Conservation (phyloP, 495 filamentous ascomycete genomes). For the Aspergillus leporis region DNA sequence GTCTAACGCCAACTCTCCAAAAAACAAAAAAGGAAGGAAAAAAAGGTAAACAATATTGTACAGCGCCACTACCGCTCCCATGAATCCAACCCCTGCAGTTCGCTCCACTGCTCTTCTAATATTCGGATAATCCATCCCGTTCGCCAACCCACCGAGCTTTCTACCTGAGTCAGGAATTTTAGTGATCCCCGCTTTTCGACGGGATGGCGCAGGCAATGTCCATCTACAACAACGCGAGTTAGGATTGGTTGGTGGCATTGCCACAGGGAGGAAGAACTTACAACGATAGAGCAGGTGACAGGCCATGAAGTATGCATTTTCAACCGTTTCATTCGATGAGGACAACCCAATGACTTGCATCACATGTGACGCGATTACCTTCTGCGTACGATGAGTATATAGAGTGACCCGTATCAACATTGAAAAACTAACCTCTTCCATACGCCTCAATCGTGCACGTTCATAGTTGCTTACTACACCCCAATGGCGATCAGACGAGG, state of each 20-base stretch:
- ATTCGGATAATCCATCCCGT: slow-evolving; percentile 35
- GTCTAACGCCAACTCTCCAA: neutral
- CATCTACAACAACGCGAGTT: slow-evolving; percentile 20
- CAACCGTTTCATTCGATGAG: slow-evolving; percentile 40
- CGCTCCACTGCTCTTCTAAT: slow-evolving; percentile 33
- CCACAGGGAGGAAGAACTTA: slow-evolving; percentile 16
- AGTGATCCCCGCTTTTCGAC: slow-evolving; percentile 35
- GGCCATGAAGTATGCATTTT: slow-evolving; percentile 43
- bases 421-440: slow-evolving; percentile 29
- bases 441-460: slow-evolving; percentile 27
- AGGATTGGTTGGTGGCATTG: neutral
- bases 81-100: slow-evolving; percentile 24
- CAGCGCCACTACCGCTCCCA: neutral
- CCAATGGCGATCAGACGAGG: slow-evolving; percentile 27
- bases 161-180: slow-evolving; percentile 30
- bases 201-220: slow-evolving; percentile 34
- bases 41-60: neutral
- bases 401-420: neutral
- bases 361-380: slow-evolving; percentile 34
- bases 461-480: slow-evolving; percentile 29
- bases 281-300: slow-evolving; percentile 41
- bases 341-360: slow-evolving; percentile 37
- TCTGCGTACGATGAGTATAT: slow-evolving; percentile 12
- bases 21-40: neutral
- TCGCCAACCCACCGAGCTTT: slow-evolving; percentile 36